Evolutionary conservation across 2,329 filamentous ascomycete genomes (phyloP), one percentile per base, ranked within the genome.

Genomic region (Arthroderma uncinatum): DNA sequence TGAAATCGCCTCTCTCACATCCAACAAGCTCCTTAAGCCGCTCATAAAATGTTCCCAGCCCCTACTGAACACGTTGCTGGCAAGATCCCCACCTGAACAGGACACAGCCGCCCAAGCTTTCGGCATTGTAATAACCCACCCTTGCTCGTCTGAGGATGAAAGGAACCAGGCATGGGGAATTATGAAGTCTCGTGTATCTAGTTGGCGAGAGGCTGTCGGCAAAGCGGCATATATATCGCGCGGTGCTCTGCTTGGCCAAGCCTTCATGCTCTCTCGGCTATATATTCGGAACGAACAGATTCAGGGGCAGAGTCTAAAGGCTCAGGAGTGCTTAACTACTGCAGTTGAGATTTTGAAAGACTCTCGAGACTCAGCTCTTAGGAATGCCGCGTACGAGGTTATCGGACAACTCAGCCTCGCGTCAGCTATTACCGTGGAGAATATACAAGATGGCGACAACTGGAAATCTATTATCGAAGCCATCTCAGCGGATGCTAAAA

Each of bases 81-180:
- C 4, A 21, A 21, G 16, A 50, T 9, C 44, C 3, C 19, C 52
- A 6, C 53, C 33, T 12, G 34, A 58, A 12, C 80, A 91, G 36
- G 75, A 77, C 37, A 75, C 85, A 28, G 84, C 84, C 1, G 84
- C 89, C 14, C 83, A 83, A 59, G 80, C 83, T 0, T 82, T 90
- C 63, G 91, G 90, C 0, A 85, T 95, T 10, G 71, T 96, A 4
- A 83, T 81, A 0, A 85, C 89, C 0, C 86, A 92, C 67, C 65
- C 71, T 30, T 65, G 70, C 2, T 71, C 73, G 57, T 21, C 50
- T 39, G 12, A 52, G n/a, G 33, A 50, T 12, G 10, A 37, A 19
- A 33, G 21, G 9, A 21, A 9, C 19, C 34, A 14, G 14, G 25
- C 47, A n/a, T 54, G 34, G 25, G 25, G 30, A 2, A 40, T 14